phyloP scores from a whole-genome alignment of 2,329 filamentous ascomycete species.

The Fusarium sp. region DNA sequence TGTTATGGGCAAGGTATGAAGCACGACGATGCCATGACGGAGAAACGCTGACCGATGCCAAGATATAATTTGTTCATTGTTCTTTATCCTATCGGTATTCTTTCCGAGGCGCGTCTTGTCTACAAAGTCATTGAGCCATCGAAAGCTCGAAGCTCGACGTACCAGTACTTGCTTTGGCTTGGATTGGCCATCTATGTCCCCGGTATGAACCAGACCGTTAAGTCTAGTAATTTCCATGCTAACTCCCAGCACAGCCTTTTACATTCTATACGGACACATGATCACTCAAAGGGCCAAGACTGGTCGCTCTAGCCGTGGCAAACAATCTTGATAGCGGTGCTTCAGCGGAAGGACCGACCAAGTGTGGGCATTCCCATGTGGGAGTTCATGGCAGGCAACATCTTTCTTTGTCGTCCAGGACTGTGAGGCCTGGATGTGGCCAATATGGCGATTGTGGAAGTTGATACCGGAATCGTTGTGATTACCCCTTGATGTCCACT shows the following conservation, averaged over 20 bases:
- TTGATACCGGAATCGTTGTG: too few relatives aligned
- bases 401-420: not conserved
- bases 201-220: slow-evolving; percentile 2
- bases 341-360: not conserved
- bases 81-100: slow-evolving; percentile 37
- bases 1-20: slow-evolving; percentile 41
- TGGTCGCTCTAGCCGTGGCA: not conserved
- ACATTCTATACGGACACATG: slow-evolving; percentile 40
- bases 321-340: slow-evolving; percentile 2
- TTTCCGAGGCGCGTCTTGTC: slow-evolving; percentile 38
- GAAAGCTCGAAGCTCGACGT: slow-evolving; percentile 20
- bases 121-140: slow-evolving; percentile 41
- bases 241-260: slow-evolving; percentile 17
- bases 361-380: not conserved
- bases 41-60: not conserved
- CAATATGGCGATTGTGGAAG: too few relatives aligned
- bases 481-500: too few relatives aligned
- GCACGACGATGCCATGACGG: fast-evolving
- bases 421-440: too few relatives aligned
- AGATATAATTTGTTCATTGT: slow-evolving; percentile 44
- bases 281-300: slow-evolving; percentile 39
- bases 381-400: not conserved
- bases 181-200: slow-evolving; percentile 32
- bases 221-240: not conserved
- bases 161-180: slow-evolving; percentile 43